Percentiles rank a stretch among this genome's conserved stretches.
These are phyloP conservation scores for Digitaria exilis DNA, from an alignment of 202 grass and related monocot genomes.

Conservation along the genomic window DNA sequence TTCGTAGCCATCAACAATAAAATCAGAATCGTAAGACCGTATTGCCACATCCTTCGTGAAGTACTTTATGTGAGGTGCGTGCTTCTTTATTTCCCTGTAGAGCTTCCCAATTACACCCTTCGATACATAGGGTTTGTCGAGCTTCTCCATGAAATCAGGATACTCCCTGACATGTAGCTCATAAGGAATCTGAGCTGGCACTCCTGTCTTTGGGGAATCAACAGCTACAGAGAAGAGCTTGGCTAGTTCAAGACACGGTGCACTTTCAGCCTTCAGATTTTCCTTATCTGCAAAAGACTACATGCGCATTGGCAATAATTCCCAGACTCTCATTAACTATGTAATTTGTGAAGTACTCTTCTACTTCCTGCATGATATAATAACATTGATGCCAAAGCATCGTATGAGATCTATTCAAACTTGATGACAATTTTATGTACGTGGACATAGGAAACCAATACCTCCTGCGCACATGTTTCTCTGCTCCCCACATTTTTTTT, in stretches of 20 bases:
- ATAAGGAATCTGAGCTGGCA: conserved; percentile 66
- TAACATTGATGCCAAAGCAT: conserved; percentile 23
- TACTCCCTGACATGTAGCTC: conserved; percentile 71
- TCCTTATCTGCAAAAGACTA: conserved; percentile 80
- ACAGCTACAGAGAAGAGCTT: conserved; percentile 82
- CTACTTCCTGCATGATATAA: conserved; percentile 66
- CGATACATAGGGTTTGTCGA: conserved; percentile 58
- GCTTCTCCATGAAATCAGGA: conserved; percentile 97
- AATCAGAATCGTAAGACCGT: conserved; percentile 65
- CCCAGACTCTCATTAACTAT: conserved; percentile 91
- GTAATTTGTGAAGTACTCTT: conserved; percentile 82
- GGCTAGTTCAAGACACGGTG: conserved; percentile 60
- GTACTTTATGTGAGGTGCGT: conserved; percentile 43
- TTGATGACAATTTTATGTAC: not conserved
- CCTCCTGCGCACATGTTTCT: not conserved
- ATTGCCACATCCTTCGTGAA: conserved; percentile 71
- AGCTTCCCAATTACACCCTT: conserved; percentile 76
- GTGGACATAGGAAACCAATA: not conserved
- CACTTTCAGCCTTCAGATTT: conserved; percentile 50
- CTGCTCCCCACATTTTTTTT: not conserved
- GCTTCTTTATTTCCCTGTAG: conserved; percentile 75
- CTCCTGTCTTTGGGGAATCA: conserved; percentile 92
- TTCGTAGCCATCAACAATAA: conserved; percentile 73
- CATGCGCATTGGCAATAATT: conserved; percentile 83
- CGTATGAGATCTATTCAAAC: conserved; percentile 1